A percentile compares a stretch with the other conserved stretches of the same genome.
Evolutionary conservation across 2,329 filamentous ascomycete species (phyloP).

Genomic region (Passalora sequoiae): DNA sequence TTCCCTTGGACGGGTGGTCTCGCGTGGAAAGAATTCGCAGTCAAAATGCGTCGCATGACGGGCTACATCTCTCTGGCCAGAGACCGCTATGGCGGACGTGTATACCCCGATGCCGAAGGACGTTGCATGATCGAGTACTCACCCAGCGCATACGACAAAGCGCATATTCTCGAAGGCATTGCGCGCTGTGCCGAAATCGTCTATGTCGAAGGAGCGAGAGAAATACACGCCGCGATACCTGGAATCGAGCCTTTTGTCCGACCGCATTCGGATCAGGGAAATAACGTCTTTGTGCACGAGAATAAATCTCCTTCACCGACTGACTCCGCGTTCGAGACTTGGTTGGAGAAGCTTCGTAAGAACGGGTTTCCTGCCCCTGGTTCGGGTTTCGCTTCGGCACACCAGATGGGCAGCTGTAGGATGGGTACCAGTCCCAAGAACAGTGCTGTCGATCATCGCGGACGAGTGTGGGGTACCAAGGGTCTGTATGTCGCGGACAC

Average conservation of each 20-base stretch:
- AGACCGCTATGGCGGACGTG: constrained; percentile 68
- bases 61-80: constrained; percentile 69
- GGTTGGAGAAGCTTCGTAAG: constrained; percentile 52
- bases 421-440: constrained; percentile 54
- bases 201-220: constrained; percentile 71
- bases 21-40: constrained; percentile 65
- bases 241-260: constrained; percentile 61
- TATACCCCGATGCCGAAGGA: constrained; percentile 68
- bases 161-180: constrained; percentile 65
- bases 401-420: constrained; percentile 74
- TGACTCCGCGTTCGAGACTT: constrained; percentile 56
- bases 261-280: constrained; percentile 9
- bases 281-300: constrained; percentile 17
- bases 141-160: constrained; percentile 64
- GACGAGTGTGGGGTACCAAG: constrained; percentile 58
- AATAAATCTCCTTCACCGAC: constrained; percentile 40
- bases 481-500: constrained; percentile 67
- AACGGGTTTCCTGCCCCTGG: constrained; percentile 47
- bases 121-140: constrained; percentile 64
- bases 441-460: constrained; percentile 42
- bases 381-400: constrained; percentile 61
- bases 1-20: constrained; percentile 64
- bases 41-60: constrained; percentile 64
- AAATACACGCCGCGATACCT: constrained; percentile 64
- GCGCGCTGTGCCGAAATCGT: constrained; percentile 69